A percentile compares a stretch with the other conserved stretches of the same genome.
These are phyloP conservation scores for Vitis rotundifolia DNA, from an alignment of 164 flowering plant species.

Conservation along the genomic window DNA sequence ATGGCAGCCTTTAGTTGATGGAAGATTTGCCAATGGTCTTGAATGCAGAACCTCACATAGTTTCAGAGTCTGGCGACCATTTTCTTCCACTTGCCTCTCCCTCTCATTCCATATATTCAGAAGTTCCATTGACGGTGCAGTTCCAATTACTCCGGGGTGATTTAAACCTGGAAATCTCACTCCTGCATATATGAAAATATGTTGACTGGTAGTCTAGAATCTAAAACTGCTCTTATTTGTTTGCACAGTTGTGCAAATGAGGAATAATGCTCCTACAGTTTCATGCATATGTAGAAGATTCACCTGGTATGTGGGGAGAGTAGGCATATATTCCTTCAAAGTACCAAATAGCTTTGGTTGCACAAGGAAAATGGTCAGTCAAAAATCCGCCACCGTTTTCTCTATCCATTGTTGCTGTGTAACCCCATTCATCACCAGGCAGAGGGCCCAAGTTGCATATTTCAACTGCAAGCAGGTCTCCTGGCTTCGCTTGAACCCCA, in stretches of 20 bases:
- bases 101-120: constrained; percentile 84
- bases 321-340: constrained; percentile 94
- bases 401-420: constrained; percentile 82
- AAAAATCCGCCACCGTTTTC: constrained; percentile 96
- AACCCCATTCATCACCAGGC: constrained; percentile 99
- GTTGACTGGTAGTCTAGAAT: too few relatives aligned
- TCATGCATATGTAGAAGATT: not conserved
- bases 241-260: too few relatives aligned
- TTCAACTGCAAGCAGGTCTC: constrained; percentile 93
- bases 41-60: constrained; percentile 86
- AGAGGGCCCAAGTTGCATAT: constrained; percentile 93
- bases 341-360: constrained; percentile 97
- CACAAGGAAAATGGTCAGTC: constrained; percentile 91
- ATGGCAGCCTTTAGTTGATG: constrained; percentile 74
- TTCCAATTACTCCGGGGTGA: constrained; percentile 92
- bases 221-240: not conserved
- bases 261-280: too few relatives aligned
- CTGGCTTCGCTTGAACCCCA: constrained; percentile 81
- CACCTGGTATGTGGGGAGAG: constrained; percentile 96
- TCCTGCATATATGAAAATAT: constrained; percentile 26
- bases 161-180: constrained; percentile 90
- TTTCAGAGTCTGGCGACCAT: constrained; percentile 59
- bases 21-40: constrained; percentile 82
- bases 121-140: constrained; percentile 93
- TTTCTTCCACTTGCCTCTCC: constrained; percentile 72